Evolutionary conservation across 495 filamentous ascomycete genomes (phyloP), one percentile per base, ranked within the genome.

Genomic region (Hyphodiscus hymeniophilus): DNA sequence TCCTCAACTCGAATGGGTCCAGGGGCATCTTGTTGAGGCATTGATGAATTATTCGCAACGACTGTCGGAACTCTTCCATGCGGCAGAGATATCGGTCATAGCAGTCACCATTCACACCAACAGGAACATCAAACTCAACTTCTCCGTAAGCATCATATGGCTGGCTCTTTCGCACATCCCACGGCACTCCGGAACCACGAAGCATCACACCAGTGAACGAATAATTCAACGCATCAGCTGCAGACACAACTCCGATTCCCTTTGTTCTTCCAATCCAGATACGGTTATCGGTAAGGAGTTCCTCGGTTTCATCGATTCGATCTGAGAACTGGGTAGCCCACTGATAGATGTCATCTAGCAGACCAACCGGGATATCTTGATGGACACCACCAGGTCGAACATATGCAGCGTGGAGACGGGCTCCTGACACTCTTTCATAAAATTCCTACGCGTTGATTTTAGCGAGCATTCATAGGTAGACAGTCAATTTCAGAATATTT

Each of bases 241-340:
- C 94, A 48, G 80, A 80, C 31, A 99, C 88, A 44, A 94, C 87
- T 60, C 94, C 94, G 44, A 99, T 76, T 54, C 86, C 87, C 66
- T 90, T 79, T 51, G 94, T 94, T 55, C 94, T 78, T 50, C 84
- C 82, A 62, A 86, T 89, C 94, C 94, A 99, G 70, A 99, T 99
- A 61, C 94, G 88, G 77, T 99, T 99, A 65, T 99, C 94, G 13
- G 94, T 97, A 36, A 99, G 78, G 63, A 99, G 81, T 66, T 99
- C 94, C 66, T 99, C 94, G 42, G 92, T 96, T 66, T 99, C 94
- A 65, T 99, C 94, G 63, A 99, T 94, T 58, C 94, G 89, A 74
- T 99, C 94, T 59, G 89, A 89, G 61, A 99, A 99, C 69, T 99
- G 94, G 33, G 94, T 99, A 3, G 94, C 94, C 94, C 94, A 99